Percentiles rank a stretch among this genome's conserved stretches.
phyloP scores from a whole-genome alignment of 805 yeast species.

The Pichia eremophila region DNA sequence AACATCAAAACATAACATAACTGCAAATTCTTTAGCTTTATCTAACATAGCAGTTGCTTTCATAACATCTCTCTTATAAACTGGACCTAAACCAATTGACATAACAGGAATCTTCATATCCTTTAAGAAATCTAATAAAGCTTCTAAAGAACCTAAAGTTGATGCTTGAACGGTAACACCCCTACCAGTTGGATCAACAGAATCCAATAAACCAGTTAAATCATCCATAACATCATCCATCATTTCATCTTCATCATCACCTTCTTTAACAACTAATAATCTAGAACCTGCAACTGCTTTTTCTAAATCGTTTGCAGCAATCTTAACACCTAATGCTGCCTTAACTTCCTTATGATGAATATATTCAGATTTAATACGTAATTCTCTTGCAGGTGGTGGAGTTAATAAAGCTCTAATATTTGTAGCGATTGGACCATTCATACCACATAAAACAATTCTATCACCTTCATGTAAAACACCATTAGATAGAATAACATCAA shows the following conservation, averaged over 20 bases:
- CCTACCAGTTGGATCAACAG: conserved; percentile 88
- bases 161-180: conserved; percentile 99
- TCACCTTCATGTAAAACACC: conserved; percentile 95
- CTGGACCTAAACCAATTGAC: conserved; percentile 98
- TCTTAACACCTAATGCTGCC: conserved; percentile 98
- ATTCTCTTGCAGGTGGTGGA: conserved; percentile 94
- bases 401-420: conserved; percentile 92
- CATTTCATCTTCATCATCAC: conserved; percentile 93
- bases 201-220: conserved; percentile 84
- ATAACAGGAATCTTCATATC: conserved; percentile 98
- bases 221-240: conserved; percentile 99
- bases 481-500: conserved; percentile 94
- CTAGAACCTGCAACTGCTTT: conserved; percentile 99
- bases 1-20: conserved; percentile 98
- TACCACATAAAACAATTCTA: conserved; percentile 89
- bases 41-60: conserved; percentile 95
- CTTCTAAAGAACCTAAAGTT: conserved; percentile 96
- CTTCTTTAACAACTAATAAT: conserved; percentile 88
- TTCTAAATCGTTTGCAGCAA: conserved; percentile 95
- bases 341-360: conserved; percentile 95
- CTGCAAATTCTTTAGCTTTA: conserved; percentile 88
- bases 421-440: conserved; percentile 97
- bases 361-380: conserved; percentile 94
- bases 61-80: conserved; percentile 96
- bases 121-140: conserved; percentile 90